Percentiles rank a stretch among this genome's conserved stretches.
phyloP scores from a whole-genome alignment of 768 basidiomycete genomes.

The Phylloporus scabripes region DNA sequence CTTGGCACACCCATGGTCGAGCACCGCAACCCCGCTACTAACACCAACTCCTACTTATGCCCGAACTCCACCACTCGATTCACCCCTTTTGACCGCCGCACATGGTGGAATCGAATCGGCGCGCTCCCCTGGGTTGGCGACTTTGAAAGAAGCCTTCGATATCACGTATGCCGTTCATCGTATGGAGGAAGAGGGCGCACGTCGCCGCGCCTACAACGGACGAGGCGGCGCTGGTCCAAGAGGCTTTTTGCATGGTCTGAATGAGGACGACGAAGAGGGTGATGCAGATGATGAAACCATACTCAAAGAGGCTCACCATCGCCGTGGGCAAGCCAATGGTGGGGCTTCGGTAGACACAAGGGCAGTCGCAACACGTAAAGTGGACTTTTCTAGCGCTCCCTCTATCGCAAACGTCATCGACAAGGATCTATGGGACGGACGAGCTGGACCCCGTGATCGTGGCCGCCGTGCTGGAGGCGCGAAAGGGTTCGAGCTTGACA shows the following conservation, averaged over 20 bases:
- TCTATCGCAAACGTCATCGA: constrained; percentile 18
- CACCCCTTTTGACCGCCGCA: constrained; percentile 79
- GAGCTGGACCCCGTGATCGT: constrained; percentile 65
- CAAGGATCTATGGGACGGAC: constrained; percentile 46
- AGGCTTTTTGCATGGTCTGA: constrained; percentile 78
- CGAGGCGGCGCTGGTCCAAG: constrained; percentile 70
- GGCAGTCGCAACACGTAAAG: constrained; percentile 7
- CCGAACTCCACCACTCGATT: constrained; percentile 59
- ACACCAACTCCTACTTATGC: constrained; percentile 60
- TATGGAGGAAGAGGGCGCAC: constrained; percentile 97
- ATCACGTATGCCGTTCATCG: constrained; percentile 98
- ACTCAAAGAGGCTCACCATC: constrained; percentile 44
- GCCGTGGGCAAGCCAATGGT: constrained; percentile 33
- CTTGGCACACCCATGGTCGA: constrained; percentile 94
- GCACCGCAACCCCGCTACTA: constrained; percentile 56
- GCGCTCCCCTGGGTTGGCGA: constrained; percentile 87
- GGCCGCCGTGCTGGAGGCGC: constrained; percentile 31
- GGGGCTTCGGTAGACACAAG: constrained; percentile 7
- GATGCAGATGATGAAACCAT: constrained; percentile 42
- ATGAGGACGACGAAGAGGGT: constrained; percentile 85
- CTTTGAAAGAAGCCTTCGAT: constrained; percentile 97
- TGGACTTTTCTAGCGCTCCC: constrained; percentile 2
- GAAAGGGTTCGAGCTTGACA: constrained; percentile 73
- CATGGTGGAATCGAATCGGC: constrained; percentile 68
- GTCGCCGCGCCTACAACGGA: constrained; percentile 75